Evolutionary conservation across 768 basidiomycete species (phyloP).

Genomic region (Phylloporus sp.): DNA sequence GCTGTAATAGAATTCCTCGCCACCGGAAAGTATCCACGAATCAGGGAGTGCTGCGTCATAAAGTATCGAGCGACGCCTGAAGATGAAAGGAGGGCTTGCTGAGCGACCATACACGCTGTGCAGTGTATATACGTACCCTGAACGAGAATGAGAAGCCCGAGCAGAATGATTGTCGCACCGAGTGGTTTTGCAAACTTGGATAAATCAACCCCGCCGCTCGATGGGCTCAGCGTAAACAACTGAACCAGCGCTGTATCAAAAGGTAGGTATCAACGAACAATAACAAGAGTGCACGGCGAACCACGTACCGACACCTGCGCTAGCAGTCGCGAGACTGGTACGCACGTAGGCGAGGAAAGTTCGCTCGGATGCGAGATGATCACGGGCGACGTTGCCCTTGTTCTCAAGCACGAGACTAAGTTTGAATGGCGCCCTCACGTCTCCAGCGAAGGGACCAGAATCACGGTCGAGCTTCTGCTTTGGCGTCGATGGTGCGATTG

Average conservation of each 20-base stretch:
- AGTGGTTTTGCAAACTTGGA: constrained; percentile 43
- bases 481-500: background rate
- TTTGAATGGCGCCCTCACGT: constrained; percentile 5
- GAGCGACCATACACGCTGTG: background rate
- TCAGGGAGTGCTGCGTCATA: constrained; percentile 44
- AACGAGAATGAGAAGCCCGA: constrained; percentile 44
- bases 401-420: constrained; percentile 45
- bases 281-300: background rate
- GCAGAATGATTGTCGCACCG: constrained; percentile 43
- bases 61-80: constrained; percentile 52
- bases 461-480: background rate
- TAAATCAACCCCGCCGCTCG: constrained; percentile 5
- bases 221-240: constrained; percentile 38
- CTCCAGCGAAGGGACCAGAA: background rate
- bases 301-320: constrained; percentile 54
- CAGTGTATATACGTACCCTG: constrained; percentile 35
- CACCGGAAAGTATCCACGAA: constrained; percentile 49
- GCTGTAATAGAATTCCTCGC: constrained; percentile 42
- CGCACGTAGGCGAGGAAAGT: constrained; percentile 61
- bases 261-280: background rate
- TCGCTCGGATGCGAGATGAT: constrained; percentile 59
- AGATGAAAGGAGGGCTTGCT: background rate
- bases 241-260: constrained; percentile 45
- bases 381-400: constrained; percentile 57
- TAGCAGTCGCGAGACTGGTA: constrained; percentile 57